Evolutionary conservation across 2,329 filamentous ascomycete genomes (phyloP).

Genomic region (Cytospora paraplurivora): DNA sequence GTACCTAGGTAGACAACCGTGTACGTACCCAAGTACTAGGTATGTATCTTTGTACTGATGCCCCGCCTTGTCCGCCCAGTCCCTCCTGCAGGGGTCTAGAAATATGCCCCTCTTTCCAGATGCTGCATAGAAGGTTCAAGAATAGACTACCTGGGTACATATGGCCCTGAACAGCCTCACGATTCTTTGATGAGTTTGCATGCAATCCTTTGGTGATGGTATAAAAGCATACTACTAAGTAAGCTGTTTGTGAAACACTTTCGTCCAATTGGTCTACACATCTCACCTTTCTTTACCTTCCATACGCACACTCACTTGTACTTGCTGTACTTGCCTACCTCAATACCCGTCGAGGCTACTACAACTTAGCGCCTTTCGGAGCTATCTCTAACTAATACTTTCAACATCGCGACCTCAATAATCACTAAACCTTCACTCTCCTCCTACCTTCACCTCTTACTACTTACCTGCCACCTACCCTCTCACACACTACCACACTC

Average conservation of each 20-base stretch:
- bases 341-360: neutral
- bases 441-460: neutral
- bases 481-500: constrained; percentile 11
- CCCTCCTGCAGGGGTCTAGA: constrained; percentile 17
- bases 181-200: constrained; percentile 31
- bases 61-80: constrained; percentile 10
- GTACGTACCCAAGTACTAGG: no score
- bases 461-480: neutral
- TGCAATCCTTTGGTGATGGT: neutral
- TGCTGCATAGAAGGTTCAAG: constrained; percentile 27
- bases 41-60: neutral
- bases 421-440: neutral
- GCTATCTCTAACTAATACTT: no score
- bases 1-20: no score
- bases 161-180: constrained; percentile 12
- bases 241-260: neutral
- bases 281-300: neutral
- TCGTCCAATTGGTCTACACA: neutral
- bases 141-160: no score
- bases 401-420: no score
- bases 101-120: constrained; percentile 21
- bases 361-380: no score
- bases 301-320: neutral
- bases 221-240: constrained; percentile 11
- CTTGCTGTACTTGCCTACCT: neutral